Evolutionary conservation across 2,329 filamentous ascomycete genomes (phyloP), one percentile per base, ranked within the genome.

Genomic region (Aplosporella prunicola): DNA sequence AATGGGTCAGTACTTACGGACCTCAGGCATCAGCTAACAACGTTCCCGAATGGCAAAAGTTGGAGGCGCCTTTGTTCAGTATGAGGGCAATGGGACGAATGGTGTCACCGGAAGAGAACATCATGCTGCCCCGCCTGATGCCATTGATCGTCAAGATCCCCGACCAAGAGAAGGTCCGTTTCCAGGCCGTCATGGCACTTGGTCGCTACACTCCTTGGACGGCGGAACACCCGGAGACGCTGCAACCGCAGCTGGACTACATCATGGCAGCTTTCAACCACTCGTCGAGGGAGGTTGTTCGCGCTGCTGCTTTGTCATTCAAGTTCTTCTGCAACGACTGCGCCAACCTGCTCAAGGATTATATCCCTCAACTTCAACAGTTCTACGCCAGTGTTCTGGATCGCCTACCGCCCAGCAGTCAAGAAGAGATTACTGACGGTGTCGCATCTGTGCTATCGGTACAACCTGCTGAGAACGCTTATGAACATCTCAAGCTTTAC

Each of bases 191-290:
- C 52, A 95, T 98, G 87, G 88, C 93, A 3, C 74, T 98, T 15
- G 91, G 87, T 24, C 76, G 91, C 44, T 98, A 98, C 56, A 98
- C 93, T 0, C 89, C 96, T 60, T 98, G 91, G 91, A 98, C 93
- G 0, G 78, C 91, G 5, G 79, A 86, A 32, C 91, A 98, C 53
- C 85, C 89, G 0, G 86, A 95, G 41, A 93, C 89, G 30, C 70
- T 98, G 7, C 83, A 94, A 59, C 74, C 84, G 7, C 91, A 98
- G 60, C 83, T 98, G 55, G 87, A 86, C 52, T 98, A 93, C 62
- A 93, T 98, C 52, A 88, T 94, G 47, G 82, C 80, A 4, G 91
- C 88, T 0, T 98, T 98, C 63, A 75, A 85, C 47, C 84, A 89
- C 41, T 76, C 79, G 27, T 94, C 88, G 0, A 83, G 81, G 51